Conservation (phyloP, 345 rosid species). For the Pistacia vera region DNA sequence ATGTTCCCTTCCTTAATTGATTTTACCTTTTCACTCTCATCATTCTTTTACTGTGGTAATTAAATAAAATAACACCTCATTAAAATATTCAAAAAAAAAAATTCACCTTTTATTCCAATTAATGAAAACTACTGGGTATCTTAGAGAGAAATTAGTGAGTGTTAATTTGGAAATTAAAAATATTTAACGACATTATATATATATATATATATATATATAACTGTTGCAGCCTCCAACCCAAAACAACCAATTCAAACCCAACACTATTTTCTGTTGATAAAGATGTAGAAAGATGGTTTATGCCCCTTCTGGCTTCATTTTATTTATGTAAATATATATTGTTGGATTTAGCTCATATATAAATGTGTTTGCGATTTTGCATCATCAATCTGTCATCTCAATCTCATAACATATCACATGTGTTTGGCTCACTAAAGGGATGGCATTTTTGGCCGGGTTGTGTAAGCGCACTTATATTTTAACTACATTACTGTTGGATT, state of each 20-base stretch:
- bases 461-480: background rate
- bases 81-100: no score
- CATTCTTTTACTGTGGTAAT: background rate
- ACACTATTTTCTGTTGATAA: background rate
- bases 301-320: background rate
- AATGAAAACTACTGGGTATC: no score
- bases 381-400: background rate
- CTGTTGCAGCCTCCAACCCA: constrained; percentile 12
- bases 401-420: constrained; percentile 2
- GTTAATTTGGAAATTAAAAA: no score
- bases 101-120: no score
- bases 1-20: constrained; percentile 9
- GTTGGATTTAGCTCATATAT: no score
- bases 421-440: background rate
- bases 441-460: background rate
- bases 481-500: background rate
- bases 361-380: background rate
- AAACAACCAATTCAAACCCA: constrained; percentile 3
- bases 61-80: no score
- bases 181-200: no score
- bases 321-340: no score
- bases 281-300: background rate
- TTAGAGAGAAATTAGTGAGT: no score
- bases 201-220: background rate
- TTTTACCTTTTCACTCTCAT: constrained; percentile 21